These are phyloP conservation scores for Acanthamoeba sp. DNA, from an alignment of 208 protist genomes.

Conservation along the genomic window DNA sequence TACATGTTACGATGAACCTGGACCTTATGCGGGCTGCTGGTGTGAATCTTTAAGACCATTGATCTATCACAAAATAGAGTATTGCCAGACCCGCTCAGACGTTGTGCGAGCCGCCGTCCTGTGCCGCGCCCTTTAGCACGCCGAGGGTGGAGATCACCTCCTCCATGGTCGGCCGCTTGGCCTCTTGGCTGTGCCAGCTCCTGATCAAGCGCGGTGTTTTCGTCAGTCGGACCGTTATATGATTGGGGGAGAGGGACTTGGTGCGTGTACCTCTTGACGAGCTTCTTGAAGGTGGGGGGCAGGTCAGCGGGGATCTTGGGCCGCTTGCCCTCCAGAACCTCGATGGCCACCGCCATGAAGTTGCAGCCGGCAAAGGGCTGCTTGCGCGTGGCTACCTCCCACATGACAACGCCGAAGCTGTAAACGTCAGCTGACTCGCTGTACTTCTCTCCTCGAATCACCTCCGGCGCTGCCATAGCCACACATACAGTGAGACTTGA, in stretches of 20 bases:
- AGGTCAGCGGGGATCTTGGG: constrained; percentile 34
- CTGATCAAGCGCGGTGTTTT: too few relatives aligned
- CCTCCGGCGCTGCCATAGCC: constrained; percentile 36
- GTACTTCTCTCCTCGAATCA: constrained; percentile 61
- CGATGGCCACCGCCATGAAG: constrained; percentile 52
- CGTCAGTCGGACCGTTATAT: too few relatives aligned
- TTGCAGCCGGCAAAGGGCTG: constrained; percentile 32
- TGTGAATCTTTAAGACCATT: too few relatives aligned
- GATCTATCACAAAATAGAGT: too few relatives aligned
- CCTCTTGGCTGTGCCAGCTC: not conserved
- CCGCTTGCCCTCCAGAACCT: constrained; percentile 40
- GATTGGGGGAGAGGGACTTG: not conserved
- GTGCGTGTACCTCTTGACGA: constrained; percentile 11
- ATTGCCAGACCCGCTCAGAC: too few relatives aligned
- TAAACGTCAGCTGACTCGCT: constrained; percentile 50
- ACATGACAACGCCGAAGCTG: constrained; percentile 56
- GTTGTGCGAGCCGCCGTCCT: not conserved
- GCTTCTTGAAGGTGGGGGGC: constrained; percentile 4
- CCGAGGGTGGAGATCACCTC: not conserved
- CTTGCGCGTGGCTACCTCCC: constrained; percentile 37
- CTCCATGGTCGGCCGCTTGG: not conserved
- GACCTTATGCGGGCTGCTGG: too few relatives aligned
- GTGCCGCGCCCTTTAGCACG: not conserved
- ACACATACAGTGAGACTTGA: not conserved
- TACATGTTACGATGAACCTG: too few relatives aligned